These are phyloP conservation scores for Trichoderma atroviride DNA, from an alignment of 2,329 filamentous ascomycete genomes.

Conservation along the genomic window DNA sequence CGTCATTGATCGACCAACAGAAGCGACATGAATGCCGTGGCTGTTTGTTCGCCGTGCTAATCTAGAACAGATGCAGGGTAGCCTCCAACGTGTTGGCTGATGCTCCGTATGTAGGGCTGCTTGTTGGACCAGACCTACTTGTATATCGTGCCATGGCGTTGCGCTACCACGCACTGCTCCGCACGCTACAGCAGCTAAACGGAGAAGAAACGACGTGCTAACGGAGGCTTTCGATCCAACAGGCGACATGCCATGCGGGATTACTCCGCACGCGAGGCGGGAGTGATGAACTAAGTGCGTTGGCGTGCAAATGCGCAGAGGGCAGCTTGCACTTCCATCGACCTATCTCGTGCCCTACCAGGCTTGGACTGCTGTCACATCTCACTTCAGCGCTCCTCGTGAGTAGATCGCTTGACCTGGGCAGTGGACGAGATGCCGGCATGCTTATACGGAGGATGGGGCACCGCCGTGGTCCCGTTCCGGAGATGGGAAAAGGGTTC, in stretches of 20 bases:
- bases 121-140: background rate
- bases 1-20: background rate
- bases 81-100: background rate
- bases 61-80: background rate
- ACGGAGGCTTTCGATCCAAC: background rate
- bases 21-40: background rate
- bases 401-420: background rate
- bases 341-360: background rate
- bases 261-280: background rate
- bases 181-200: background rate
- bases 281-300: background rate
- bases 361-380: background rate
- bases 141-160: background rate
- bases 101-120: constrained; percentile 18
- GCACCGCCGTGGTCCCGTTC: background rate
- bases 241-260: background rate
- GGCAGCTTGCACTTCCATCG: background rate
- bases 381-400: background rate
- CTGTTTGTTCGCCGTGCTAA: background rate
- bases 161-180: background rate
- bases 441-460: background rate
- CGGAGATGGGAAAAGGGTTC: background rate
- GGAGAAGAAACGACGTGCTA: background rate
- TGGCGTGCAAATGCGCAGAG: background rate
- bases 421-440: background rate